Evolutionary conservation across 495 filamentous ascomycete genomes (phyloP).

Genomic region (Bacidia gigantensis): DNA sequence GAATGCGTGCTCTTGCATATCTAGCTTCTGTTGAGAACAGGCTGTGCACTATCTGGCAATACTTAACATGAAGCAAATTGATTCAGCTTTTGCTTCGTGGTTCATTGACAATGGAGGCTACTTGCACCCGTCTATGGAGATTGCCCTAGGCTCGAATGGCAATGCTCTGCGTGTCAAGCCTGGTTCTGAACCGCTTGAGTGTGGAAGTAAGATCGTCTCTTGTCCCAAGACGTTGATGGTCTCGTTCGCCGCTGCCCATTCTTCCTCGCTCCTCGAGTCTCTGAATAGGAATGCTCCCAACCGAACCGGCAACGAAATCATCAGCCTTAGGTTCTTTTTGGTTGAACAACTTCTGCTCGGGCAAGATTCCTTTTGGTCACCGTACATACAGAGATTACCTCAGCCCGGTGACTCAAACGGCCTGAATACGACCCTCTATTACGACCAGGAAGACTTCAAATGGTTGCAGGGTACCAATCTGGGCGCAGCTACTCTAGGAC

Average conservation of each 20-base stretch:
- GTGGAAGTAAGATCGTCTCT: conserved; percentile 9
- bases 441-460: conserved; percentile 38
- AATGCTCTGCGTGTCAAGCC: conserved; percentile 6
- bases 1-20: neutral
- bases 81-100: conserved; percentile 2
- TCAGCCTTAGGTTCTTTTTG: conserved; percentile 36
- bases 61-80: neutral
- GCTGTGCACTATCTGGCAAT: neutral
- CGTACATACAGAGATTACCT: conserved; percentile 48
- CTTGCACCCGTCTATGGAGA: conserved; percentile 11
- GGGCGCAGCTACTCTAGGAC: conserved; percentile 30
- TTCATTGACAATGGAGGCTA: conserved; percentile 15
- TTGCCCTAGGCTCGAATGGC: conserved; percentile 3
- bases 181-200: neutral
- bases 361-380: conserved; percentile 43
- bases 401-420: conserved; percentile 23
- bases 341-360: conserved; percentile 40
- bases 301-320: neutral
- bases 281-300: neutral
- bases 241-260: conserved; percentile 10
- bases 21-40: no score
- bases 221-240: conserved; percentile 16
- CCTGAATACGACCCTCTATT: conserved; percentile 46
- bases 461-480: conserved; percentile 51
- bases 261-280: neutral